Conservation (phyloP, 208 protist species). For the Trypanosoma avium region DNA sequence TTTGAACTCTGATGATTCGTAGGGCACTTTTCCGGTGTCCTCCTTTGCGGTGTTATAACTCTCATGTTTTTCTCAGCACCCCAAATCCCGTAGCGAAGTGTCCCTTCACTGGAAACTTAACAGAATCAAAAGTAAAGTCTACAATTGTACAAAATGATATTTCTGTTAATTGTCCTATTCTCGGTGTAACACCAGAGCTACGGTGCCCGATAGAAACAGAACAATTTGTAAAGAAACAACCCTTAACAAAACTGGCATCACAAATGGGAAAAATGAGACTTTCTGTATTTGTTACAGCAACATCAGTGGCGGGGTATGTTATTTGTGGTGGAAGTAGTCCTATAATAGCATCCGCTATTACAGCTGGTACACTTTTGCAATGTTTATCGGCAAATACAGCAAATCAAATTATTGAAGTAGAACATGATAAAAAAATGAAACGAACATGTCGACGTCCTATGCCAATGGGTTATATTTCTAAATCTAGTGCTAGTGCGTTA, state of each 20-base stretch:
- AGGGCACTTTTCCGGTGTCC: conserved; percentile 19
- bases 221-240: conserved; percentile 21
- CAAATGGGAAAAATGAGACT: conserved; percentile 85
- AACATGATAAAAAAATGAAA: conserved; percentile 88
- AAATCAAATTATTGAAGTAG: conserved; percentile 84
- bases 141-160: not conserved
- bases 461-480: conserved; percentile 71
- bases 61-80: conserved; percentile 19
- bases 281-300: conserved; percentile 80
- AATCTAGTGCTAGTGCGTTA: conserved; percentile 34
- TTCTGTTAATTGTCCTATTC: conserved; percentile 40
- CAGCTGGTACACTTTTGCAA: conserved; percentile 75
- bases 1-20: conserved; percentile 20
- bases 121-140: conserved; percentile 7
- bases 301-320: conserved; percentile 73
- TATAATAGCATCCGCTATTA: conserved; percentile 47
- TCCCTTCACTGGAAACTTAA: conserved; percentile 39
- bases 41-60: conserved; percentile 28
- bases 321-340: conserved; percentile 61
- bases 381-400: conserved; percentile 88
- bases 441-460: conserved; percentile 86
- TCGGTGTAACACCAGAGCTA: conserved; percentile 46
- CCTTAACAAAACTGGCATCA: conserved; percentile 37
- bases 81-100: conserved; percentile 45
- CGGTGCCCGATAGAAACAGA: conserved; percentile 51